Conservation (phyloP, 1,284 basidiomycete genomes). For the Papiliotrema fonsecae region DNA sequence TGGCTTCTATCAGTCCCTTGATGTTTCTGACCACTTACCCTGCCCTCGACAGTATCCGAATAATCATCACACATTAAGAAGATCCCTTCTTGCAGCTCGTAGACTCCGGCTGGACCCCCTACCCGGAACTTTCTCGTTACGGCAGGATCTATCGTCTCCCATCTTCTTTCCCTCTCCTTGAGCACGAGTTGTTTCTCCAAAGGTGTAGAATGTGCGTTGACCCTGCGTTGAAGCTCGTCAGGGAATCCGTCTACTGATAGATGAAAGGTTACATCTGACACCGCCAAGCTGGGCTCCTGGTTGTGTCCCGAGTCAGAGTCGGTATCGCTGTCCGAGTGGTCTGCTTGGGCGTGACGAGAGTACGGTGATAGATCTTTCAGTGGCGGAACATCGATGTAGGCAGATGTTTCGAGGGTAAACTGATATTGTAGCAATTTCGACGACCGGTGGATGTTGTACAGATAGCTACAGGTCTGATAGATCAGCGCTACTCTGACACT, state of each 20-base stretch:
- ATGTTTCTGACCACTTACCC: conserved; percentile 15
- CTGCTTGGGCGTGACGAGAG: not conserved
- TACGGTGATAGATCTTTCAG: not conserved
- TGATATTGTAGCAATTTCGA: conserved; percentile 27
- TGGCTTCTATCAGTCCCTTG: conserved; percentile 21
- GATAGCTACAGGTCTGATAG: conserved; percentile 16
- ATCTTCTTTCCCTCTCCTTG: conserved; percentile 26
- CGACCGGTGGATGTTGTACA: conserved; percentile 11
- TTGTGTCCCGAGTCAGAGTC: not conserved
- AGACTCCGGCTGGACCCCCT: conserved; percentile 39
- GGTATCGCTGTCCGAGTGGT: not conserved
- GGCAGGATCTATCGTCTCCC: conserved; percentile 24
- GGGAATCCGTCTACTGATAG: conserved; percentile 9
- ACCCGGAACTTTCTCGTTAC: conserved; percentile 21
- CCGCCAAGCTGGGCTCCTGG: not conserved
- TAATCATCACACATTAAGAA: conserved; percentile 43
- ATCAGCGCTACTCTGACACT: conserved; percentile 7
- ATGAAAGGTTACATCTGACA: not conserved
- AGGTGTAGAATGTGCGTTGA: conserved; percentile 8
- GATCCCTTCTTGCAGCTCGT: conserved; percentile 47
- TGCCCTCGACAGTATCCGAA: conserved; percentile 15
- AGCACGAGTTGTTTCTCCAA: conserved; percentile 26
- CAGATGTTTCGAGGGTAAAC: conserved; percentile 18
- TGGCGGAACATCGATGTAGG: conserved; percentile 25
- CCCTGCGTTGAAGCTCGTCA: conserved; percentile 5